Evolutionary conservation across 2,329 filamentous ascomycete species (phyloP).

Genomic region (Triangularia verruculosa): DNA sequence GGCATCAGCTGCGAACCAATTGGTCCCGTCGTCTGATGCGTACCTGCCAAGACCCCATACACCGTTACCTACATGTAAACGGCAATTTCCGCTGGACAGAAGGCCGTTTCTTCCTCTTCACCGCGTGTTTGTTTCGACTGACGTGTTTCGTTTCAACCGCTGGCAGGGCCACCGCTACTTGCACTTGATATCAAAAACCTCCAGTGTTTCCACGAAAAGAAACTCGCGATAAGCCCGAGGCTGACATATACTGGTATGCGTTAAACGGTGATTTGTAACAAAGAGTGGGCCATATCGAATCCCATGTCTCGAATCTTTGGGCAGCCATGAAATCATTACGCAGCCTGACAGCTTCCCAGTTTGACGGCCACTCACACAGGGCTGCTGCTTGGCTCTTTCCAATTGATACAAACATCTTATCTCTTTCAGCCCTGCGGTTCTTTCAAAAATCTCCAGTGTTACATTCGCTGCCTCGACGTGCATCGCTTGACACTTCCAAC

Average conservation of each 20-base stretch:
- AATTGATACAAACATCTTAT: conserved; percentile 2
- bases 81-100: conserved; percentile 10
- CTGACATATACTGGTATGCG: neutral
- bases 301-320: conserved; percentile 2
- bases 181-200: neutral
- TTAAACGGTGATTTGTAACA: conserved; percentile 1
- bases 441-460: neutral
- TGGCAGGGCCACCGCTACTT: neutral
- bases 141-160: neutral
- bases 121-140: neutral
- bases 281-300: neutral
- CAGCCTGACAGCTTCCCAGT: conserved; percentile 8
- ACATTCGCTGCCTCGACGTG: neutral
- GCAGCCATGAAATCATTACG: conserved; percentile 24
- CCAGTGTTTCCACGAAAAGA: neutral
- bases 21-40: conserved; percentile 13
- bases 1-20: neutral
- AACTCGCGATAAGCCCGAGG: neutral
- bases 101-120: neutral
- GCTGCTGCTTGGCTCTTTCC: neutral
- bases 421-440: neutral
- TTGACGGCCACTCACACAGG: neutral
- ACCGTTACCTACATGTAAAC: conserved; percentile 3
- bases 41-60: conserved; percentile 23
- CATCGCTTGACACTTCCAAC: neutral